Evolutionary conservation across 306 rosid species (phyloP).

Genomic region (Hylodesmum podocarpum): DNA sequence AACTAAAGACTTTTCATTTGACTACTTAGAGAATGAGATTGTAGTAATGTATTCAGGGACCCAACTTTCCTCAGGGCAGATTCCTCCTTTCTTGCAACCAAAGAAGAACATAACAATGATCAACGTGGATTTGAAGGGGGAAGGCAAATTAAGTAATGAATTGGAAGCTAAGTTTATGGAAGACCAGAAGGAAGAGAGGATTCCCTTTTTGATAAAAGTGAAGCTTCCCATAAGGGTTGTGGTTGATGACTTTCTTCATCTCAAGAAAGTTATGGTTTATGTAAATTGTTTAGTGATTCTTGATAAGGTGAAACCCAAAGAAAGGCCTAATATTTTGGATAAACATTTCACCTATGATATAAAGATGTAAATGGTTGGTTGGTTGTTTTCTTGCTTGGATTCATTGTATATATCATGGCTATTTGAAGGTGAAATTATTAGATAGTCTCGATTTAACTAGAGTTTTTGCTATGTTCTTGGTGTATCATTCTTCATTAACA

Average conservation of each 20-base stretch:
- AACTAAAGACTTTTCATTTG: constrained; percentile 37
- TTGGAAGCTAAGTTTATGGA: background rate
- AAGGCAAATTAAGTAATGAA: constrained; percentile 16
- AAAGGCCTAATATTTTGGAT: constrained; percentile 34
- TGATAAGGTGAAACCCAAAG: constrained; percentile 29
- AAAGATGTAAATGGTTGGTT: background rate
- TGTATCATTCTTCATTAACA: background rate
- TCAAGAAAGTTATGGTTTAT: constrained; percentile 19
- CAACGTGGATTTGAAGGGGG: constrained; percentile 39
- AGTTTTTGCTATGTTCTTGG: background rate
- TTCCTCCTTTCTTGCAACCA: constrained; percentile 44
- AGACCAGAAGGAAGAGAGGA: constrained; percentile 13
- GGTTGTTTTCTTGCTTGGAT: background rate
- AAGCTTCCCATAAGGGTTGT: constrained; percentile 43
- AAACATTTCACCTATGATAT: constrained; percentile 4
- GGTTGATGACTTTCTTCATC: background rate
- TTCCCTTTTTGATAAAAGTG: constrained; percentile 40
- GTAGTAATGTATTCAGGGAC: constrained; percentile 31
- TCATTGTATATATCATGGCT: background rate
- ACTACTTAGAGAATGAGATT: constrained; percentile 28
- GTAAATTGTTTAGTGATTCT: constrained; percentile 45
- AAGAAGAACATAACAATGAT: constrained; percentile 29
- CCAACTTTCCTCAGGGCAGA: constrained; percentile 29
- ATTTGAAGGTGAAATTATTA: too few species aligned
- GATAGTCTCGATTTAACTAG: too few species aligned